Base-by-base conservation (phyloP, 768 basidiomycete species). In the Hemileccinum rubropunctum region DNA sequence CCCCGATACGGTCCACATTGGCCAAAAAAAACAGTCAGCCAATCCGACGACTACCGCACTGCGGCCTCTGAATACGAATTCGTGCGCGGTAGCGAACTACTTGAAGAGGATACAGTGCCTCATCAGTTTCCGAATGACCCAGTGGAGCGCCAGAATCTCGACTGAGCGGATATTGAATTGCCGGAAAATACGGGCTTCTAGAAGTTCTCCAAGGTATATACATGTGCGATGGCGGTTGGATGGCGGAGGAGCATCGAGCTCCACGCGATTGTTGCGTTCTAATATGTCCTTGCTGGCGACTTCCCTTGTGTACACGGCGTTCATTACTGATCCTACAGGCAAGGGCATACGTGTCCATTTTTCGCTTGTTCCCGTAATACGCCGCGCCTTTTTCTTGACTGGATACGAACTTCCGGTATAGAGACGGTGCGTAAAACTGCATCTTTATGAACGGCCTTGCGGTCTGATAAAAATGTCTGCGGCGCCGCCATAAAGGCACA, bases 121-220 rank as follows among this genome's bases (percentile, higher is more conserved):
- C 38, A 41, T 47, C 47, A n/a, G 46, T 44, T 36, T 41, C 58
- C 47, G 44, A 41, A 47, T 45, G 47, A 28, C 42, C 34, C 44
- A 47, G 43, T 65, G 54, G 53, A 50, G 64, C 64, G 58, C 53
- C 28, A 51, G 55, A 63, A 58, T 47, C 62, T 63, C 64, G 61
- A 66, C 61, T 66, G 58, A 66, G 53, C 62, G 61, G 64, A 63
- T 61, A 66, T 64, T 53, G 61, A 66, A 56, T 53, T 63, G 61
- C 55, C 64, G 64, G 55, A 20, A 33, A 50, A 45, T 42, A 56
- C 61, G 56, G 64, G 40, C 61, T 63, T 64, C 54, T 43, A 56
- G 64, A 66, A 60, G 61, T 35, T 46, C 44, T 42, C 11, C 53
- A 47, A 59, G 53, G 52, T 52, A 42, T 51, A 51, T 48, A 37